These are phyloP conservation scores for Taphrina communis DNA, from an alignment of 1,139 yeast species.

Conservation along the genomic window DNA sequence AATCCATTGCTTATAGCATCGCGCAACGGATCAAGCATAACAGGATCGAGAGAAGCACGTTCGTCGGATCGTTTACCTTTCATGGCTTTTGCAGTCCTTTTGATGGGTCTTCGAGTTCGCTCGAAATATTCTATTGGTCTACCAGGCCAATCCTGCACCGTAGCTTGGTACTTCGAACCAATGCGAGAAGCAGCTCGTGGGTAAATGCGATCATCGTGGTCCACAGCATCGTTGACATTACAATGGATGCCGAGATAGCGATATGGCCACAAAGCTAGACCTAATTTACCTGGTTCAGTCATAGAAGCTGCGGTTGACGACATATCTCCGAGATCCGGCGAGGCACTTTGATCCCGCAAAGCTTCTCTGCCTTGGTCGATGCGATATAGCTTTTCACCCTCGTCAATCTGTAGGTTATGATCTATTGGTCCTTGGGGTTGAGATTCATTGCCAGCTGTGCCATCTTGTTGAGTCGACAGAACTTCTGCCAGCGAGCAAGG, in stretches of 20 bases:
- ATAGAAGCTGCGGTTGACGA: not conserved
- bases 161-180: slow-evolving; percentile 76
- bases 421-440: not conserved
- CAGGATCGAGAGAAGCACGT: slow-evolving; percentile 22
- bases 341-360: not conserved
- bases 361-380: not conserved
- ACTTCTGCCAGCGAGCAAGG: slow-evolving; percentile 63
- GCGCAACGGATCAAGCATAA: not conserved
- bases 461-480: slow-evolving; percentile 50
- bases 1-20: not conserved
- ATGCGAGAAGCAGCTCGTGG: slow-evolving; percentile 81
- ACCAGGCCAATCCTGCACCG: slow-evolving; percentile 70
- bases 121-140: slow-evolving; percentile 67
- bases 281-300: not conserved
- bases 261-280: slow-evolving; percentile 65
- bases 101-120: slow-evolving; percentile 46
- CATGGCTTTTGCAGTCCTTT: slow-evolving; percentile 46
- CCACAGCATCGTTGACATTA: slow-evolving; percentile 76
- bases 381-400: not conserved
- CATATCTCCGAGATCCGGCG: not conserved
- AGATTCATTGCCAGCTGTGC: slow-evolving; percentile 17
- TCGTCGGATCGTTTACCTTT: slow-evolving; percentile 43
- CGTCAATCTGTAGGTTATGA: not conserved
- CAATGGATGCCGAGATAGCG: slow-evolving; percentile 81
- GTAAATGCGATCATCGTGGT: slow-evolving; percentile 77